These are phyloP conservation scores for Trametes hirsuta DNA, from an alignment of 1,284 basidiomycete genomes.

Conservation along the genomic window DNA sequence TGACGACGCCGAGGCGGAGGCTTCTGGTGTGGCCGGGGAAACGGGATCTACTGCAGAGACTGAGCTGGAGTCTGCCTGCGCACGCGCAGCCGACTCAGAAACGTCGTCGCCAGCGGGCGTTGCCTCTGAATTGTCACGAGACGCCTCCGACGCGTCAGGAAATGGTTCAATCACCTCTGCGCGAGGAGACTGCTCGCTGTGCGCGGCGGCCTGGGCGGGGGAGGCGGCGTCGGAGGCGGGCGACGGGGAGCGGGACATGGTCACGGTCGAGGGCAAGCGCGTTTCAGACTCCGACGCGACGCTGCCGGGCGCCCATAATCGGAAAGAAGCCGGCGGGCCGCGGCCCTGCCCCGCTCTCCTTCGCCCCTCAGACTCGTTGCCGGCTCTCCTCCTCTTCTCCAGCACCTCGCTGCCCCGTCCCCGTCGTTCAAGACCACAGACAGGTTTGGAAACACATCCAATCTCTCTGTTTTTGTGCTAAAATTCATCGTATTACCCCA, in stretches of 20 bases:
- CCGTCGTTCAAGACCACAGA: not conserved
- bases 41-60: slow-evolving; percentile 9
- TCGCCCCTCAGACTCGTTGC: not conserved
- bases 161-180: slow-evolving; percentile 1
- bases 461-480: too few relatives aligned
- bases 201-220: slow-evolving; percentile 2
- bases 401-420: too few relatives aligned
- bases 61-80: slow-evolving; percentile 3
- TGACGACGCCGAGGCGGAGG: slow-evolving; percentile 14
- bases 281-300: slow-evolving; percentile 20
- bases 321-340: slow-evolving; percentile 2
- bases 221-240: slow-evolving; percentile 18
- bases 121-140: slow-evolving; percentile 14
- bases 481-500: not conserved
- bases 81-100: slow-evolving; percentile 10
- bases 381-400: too few relatives aligned
- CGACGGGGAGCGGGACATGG: slow-evolving; percentile 26
- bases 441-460: not conserved
- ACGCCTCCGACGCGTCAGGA: not conserved
- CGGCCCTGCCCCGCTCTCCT: not conserved
- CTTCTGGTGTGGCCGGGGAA: slow-evolving; percentile 8
- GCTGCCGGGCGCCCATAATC: slow-evolving; percentile 3
- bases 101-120: slow-evolving; percentile 6
- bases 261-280: slow-evolving; percentile 18
- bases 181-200: slow-evolving; percentile 1